Conservation (phyloP, 2,329 filamentous ascomycete species). For the Calycina herbarum region DNA sequence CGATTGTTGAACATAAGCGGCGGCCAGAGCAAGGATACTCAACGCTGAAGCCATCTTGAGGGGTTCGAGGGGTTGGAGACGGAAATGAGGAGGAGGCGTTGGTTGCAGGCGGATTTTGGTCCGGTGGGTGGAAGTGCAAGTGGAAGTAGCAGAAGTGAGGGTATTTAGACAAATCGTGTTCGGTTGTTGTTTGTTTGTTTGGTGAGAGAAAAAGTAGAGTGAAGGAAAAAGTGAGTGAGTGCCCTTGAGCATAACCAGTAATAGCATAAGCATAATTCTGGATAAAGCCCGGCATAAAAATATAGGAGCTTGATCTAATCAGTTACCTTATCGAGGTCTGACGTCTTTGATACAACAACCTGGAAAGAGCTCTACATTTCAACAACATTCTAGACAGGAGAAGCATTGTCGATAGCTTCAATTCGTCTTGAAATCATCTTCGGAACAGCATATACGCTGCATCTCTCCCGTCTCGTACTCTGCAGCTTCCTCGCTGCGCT, state of each 20-base stretch:
- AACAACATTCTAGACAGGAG: not conserved
- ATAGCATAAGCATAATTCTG: constrained; percentile 1
- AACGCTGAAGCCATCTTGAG: constrained; percentile 29
- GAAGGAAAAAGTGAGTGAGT: constrained; percentile 6
- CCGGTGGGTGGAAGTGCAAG: not conserved
- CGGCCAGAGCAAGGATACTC: constrained; percentile 32
- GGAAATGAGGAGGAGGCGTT: not conserved
- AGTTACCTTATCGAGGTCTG: not conserved
- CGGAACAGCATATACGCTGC: not conserved
- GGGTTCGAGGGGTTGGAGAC: not conserved
- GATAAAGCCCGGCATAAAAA: constrained; percentile 7
- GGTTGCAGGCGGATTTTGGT: not conserved
- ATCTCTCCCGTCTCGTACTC: not conserved
- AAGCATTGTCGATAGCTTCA: not conserved
- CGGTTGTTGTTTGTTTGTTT: constrained; percentile 7
- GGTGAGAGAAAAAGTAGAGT: not conserved
- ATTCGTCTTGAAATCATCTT: not conserved
- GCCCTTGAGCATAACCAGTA: not conserved
- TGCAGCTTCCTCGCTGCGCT: constrained; percentile 13
- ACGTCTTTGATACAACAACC: not conserved
- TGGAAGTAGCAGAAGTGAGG: not conserved
- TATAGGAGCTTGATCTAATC: not conserved
- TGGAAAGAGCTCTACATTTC: not conserved
- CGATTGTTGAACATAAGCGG: constrained; percentile 32
- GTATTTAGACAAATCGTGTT: not conserved